A percentile compares a stretch with the other conserved stretches of the same genome.
phyloP scores from a whole-genome alignment of 768 basidiomycete genomes.

The Melanogaster broomeanus region DNA sequence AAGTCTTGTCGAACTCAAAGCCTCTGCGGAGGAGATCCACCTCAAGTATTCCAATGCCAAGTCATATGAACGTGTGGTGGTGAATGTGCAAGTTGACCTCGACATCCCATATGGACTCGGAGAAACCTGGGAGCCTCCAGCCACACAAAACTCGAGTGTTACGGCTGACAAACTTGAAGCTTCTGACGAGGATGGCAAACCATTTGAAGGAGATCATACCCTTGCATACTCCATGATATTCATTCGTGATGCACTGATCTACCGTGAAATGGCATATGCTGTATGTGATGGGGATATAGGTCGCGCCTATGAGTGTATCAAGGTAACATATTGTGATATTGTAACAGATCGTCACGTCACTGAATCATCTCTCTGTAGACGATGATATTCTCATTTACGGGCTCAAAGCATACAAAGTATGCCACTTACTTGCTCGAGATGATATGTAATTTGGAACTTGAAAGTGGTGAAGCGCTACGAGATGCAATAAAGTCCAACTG shows the following conservation, averaged over 20 bases:
- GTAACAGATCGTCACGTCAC: background rate
- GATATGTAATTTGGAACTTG: slow-evolving; percentile 31
- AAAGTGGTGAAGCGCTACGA: slow-evolving; percentile 23
- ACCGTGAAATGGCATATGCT: slow-evolving; percentile 26
- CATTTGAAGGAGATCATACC: background rate
- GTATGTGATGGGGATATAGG: slow-evolving; percentile 36
- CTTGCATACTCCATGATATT: too few relatives aligned
- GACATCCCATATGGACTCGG: too few relatives aligned
- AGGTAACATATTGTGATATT: slow-evolving; percentile 16
- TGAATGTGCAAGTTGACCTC: too few relatives aligned
- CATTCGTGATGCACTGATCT: slow-evolving; percentile 4
- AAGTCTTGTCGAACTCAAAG: too few relatives aligned
- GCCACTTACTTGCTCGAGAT: slow-evolving; percentile 35
- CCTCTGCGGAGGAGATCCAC: too few relatives aligned
- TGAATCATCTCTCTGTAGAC: slow-evolving; percentile 1
- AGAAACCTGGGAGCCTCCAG: too few relatives aligned
- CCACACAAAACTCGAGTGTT: background rate
- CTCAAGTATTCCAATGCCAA: too few relatives aligned
- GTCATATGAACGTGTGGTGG: too few relatives aligned
- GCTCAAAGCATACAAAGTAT: slow-evolving; percentile 35
- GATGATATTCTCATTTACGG: slow-evolving; percentile 36
- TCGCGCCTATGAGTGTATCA: slow-evolving; percentile 32
- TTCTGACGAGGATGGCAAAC: background rate
- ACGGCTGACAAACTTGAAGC: background rate
- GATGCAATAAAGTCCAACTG: too few relatives aligned